Percentiles rank a stretch among this genome's conserved stretches.
These are phyloP conservation scores for Barnettozyma populi DNA, from an alignment of 805 yeast genomes.

Conservation along the genomic window DNA sequence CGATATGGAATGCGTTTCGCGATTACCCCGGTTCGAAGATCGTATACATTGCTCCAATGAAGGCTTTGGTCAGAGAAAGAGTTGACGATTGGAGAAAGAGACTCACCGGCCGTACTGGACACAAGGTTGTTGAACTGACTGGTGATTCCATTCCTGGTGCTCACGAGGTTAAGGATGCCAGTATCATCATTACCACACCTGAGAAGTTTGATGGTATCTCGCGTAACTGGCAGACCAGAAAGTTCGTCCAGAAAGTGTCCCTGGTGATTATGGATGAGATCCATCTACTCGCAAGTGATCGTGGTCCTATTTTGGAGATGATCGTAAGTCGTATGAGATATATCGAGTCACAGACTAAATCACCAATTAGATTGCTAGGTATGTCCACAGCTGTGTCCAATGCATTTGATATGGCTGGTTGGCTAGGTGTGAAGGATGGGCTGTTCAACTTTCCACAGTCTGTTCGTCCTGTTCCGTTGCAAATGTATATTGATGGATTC, in stretches of 20 bases:
- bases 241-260: slow-evolving; percentile 77
- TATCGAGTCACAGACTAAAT: slow-evolving; percentile 90
- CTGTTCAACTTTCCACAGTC: slow-evolving; percentile 91
- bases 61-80: slow-evolving; percentile 94
- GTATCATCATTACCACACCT: slow-evolving; percentile 88
- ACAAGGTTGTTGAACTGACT: slow-evolving; percentile 80
- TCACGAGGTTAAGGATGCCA: slow-evolving; percentile 74
- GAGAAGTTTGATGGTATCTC: slow-evolving; percentile 98
- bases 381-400: slow-evolving; percentile 92
- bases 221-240: slow-evolving; percentile 85
- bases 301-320: slow-evolving; percentile 96
- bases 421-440: slow-evolving; percentile 87
- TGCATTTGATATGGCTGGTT: slow-evolving; percentile 90
- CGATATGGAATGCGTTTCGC: slow-evolving; percentile 93
- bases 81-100: slow-evolving; percentile 83
- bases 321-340: slow-evolving; percentile 89
- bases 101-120: slow-evolving; percentile 78
- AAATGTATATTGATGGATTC: slow-evolving; percentile 85
- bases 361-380: slow-evolving; percentile 85
- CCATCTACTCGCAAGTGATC: slow-evolving; percentile 91
- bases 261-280: slow-evolving; percentile 92
- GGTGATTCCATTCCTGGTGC: slow-evolving; percentile 92
- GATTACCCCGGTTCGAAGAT: slow-evolving; percentile 85
- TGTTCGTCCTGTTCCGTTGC: slow-evolving; percentile 92
- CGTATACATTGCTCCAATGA: slow-evolving; percentile 88